These are phyloP conservation scores for Kockiozyma suomiensis DNA, from an alignment of 805 yeast genomes.

Conservation along the genomic window DNA sequence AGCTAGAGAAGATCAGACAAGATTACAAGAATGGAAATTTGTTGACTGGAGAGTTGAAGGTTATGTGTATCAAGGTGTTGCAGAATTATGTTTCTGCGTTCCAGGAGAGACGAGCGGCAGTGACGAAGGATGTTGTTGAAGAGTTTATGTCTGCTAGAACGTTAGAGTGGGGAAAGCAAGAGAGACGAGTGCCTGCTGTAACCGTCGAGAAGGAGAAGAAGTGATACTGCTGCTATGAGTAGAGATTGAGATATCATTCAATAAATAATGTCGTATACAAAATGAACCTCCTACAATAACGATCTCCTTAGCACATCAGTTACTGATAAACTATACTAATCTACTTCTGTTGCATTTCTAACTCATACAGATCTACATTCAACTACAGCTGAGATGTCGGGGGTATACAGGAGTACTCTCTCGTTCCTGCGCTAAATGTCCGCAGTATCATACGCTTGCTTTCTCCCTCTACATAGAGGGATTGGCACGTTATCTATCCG, in stretches of 20 bases:
- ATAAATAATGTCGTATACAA: no score
- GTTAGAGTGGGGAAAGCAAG: slow-evolving; percentile 71
- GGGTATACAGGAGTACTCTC: no score
- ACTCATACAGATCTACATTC: no score
- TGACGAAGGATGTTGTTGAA: slow-evolving; percentile 63
- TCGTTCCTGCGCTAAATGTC: no score
- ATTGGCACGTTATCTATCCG: no score
- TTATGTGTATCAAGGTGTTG: slow-evolving; percentile 75
- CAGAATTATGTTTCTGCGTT: slow-evolving; percentile 78
- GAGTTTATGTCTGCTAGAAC: slow-evolving; percentile 76
- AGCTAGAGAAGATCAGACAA: slow-evolving; percentile 61
- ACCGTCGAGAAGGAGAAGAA: slow-evolving; percentile 5
- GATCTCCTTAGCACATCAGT: no score
- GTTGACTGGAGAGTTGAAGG: slow-evolving; percentile 91
- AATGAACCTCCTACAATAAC: no score
- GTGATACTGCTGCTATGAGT: neutral
- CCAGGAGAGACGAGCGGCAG: slow-evolving; percentile 73
- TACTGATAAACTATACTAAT: no score
- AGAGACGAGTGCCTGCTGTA: slow-evolving; percentile 42
- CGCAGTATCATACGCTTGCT: no score
- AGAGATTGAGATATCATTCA: neutral
- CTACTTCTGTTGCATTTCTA: no score
- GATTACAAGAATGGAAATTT: slow-evolving; percentile 78
- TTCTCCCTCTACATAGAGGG: no score
- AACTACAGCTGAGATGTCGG: no score